phyloP scores from a whole-genome alignment of 1,139 yeast species.

The Hansenula lynferdii region DNA sequence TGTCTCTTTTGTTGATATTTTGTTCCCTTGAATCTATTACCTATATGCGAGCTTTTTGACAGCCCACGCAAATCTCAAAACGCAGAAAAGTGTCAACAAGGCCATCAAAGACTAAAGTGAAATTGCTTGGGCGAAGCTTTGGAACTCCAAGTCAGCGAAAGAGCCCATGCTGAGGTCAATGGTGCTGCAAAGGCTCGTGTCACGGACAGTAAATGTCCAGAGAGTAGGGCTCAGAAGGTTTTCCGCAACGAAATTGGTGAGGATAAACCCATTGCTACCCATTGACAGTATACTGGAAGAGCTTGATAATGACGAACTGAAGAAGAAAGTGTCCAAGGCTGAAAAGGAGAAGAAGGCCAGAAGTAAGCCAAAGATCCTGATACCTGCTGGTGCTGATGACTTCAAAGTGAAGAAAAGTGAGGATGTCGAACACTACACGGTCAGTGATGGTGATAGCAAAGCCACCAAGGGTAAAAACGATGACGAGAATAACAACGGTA shows the following conservation, averaged over 20 bases:
- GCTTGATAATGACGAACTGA: conserved; percentile 15
- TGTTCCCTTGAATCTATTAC: background rate
- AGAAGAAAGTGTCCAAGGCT: conserved; percentile 11
- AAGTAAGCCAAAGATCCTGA: conserved; percentile 15
- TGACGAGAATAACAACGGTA: conserved; percentile 4
- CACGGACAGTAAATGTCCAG: background rate
- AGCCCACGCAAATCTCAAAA: background rate
- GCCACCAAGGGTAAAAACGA: conserved; percentile 2
- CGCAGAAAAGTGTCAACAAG: background rate
- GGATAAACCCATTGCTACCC: conserved; percentile 29
- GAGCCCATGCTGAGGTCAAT: background rate
- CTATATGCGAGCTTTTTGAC: background rate
- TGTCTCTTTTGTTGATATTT: background rate
- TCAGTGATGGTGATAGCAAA: conserved; percentile 5
- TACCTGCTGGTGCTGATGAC: conserved; percentile 15
- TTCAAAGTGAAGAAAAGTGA: conserved; percentile 7
- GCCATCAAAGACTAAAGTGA: too few relatives aligned
- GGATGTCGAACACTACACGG: background rate
- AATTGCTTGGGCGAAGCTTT: background rate
- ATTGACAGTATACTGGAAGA: conserved; percentile 24
- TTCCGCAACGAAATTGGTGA: background rate
- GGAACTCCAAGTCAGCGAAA: background rate
- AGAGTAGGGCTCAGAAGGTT: background rate
- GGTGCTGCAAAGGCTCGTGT: background rate
- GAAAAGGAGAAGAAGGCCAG: conserved; percentile 9